Evolutionary conservation across 257 asterid species (phyloP), one percentile per base, ranked within the genome.

Genomic region (Nicotiana tomentosiformis): DNA sequence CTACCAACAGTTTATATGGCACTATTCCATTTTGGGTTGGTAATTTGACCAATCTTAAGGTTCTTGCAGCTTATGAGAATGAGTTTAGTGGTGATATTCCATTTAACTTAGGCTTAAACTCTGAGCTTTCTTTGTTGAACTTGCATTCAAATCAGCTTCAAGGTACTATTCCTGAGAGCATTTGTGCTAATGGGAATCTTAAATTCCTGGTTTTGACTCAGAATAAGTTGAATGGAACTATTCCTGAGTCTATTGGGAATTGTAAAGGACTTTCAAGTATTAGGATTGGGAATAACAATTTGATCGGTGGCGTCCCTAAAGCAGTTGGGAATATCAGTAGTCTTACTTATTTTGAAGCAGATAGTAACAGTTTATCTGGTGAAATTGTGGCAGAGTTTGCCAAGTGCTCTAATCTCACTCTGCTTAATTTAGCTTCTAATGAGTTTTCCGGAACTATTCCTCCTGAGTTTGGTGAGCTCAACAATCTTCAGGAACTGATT

Each of bases 331-430:
- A 96, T 78, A 78, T 96, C 23, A 91, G 93, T 55, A 88, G 99
- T 90, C 97, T 96, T 77, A 90, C 98, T 39, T 96, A 96, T 82
- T 96, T 96, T 86, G 99, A 96, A 84, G 99, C 97, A 0, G 96
- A 92, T 82, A 89, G 90, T 53, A 96, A 96, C 83, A 84, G 87
- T 85, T 94, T 96, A 16, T 90, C 98, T 1, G 99, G 99, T 49
- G 97, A 88, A 88, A 93, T 96, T 83, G 93, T 88, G 60, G 55
- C 87, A 14, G 99, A 93, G 77, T 93, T 96, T 77, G 91, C 98
- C 0, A 89, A 82, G 66, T 96, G 99, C 85, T 83, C 91, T 4
- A 96, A 96, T 83, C 91, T 94, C 9, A 90, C 95, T 29, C 97
- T 96, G 7, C 96, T 96, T 64, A 96, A 94, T 82, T 85, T 96